Base-by-base conservation (phyloP, 139 green algal genomes). In the Volvox reticuliferus region DNA sequence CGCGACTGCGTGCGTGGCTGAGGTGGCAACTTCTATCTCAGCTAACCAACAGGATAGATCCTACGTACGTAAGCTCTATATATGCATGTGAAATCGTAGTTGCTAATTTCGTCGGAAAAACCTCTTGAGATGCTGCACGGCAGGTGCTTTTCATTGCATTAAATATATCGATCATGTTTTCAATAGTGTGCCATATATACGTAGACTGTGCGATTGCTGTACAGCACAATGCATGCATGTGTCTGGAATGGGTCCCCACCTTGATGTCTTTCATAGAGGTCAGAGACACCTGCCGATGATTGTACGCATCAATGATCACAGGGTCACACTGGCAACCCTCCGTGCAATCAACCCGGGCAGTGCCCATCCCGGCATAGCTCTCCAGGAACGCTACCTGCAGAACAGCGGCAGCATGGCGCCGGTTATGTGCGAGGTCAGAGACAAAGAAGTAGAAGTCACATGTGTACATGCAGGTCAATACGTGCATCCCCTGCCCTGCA, bases 311-410 rank as follows among this genome's bases (percentile, higher is more conserved):
- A 26, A 90, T 55, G 37, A 22, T 62, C 36, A 80, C 30, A 16
- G 76, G 9, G 13, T 80, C 14, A 32, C 86, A 93, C 21, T 5
- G 21, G 69, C 91, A 93, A 32, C 91, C 91, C 14, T 73, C 84
- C 33, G 73, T 76, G 55, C 91, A 93, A 21, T 16, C 21, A 18
- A 93, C 1, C 32, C 69, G 78, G 2, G 86, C 91, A n/a, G 6
- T 1, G 18, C 86, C 86, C 86, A 91, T 89, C 61, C 80, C 44
- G 32, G 55, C 14, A 61, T 91, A 87, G 65, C 79, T 89, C 44
- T 88, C 32, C 13, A 83, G 71, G 71, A 89, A 91, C 9, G 78
- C 86, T 0, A 93, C 20, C 79, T 89, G 68, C 44, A 44, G 1
- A 77, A 69, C 17, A 69, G 62, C 17, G 62, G 62, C n/a, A n/a